Evolutionary conservation across 306 rosid genomes (phyloP).

Genomic region (Cicer arietinum): DNA sequence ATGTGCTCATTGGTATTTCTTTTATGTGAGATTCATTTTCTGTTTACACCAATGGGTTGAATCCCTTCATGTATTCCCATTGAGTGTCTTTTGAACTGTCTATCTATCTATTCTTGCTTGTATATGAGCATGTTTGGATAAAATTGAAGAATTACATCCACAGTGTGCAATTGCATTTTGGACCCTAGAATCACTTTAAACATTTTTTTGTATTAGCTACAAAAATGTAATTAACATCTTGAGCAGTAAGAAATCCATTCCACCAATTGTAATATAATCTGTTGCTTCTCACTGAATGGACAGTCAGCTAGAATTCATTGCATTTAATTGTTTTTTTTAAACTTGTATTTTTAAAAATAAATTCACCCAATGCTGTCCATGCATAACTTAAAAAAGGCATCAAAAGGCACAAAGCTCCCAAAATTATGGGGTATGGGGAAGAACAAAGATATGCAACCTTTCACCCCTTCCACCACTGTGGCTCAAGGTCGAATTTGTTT

Average conservation of each 20-base stretch:
- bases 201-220: constrained; percentile 22
- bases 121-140: constrained; percentile 24
- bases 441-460: not conserved
- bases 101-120: constrained; percentile 15
- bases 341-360: not conserved
- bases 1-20: constrained; percentile 25
- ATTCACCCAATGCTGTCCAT: not conserved
- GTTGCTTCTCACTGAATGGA: constrained; percentile 30
- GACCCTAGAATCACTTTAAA: constrained; percentile 14
- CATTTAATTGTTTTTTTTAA: not conserved
- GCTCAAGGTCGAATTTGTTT: not conserved
- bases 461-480: constrained; percentile 15
- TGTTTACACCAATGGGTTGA: constrained; percentile 17
- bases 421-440: not conserved
- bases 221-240: constrained; percentile 18
- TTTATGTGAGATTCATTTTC: constrained; percentile 32
- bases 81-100: constrained; percentile 35
- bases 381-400: not conserved
- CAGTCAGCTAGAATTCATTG: constrained; percentile 20
- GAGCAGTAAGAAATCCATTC: constrained; percentile 29
- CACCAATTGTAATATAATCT: constrained; percentile 3
- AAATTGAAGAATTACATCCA: constrained; percentile 18
- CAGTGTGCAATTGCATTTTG: constrained; percentile 29
- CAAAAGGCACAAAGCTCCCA: not conserved
- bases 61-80: constrained; percentile 36